Evolutionary conservation across 1,284 basidiomycete species (phyloP), one percentile per base, ranked within the genome.

Genomic region (Ceratobasidium sp.): DNA sequence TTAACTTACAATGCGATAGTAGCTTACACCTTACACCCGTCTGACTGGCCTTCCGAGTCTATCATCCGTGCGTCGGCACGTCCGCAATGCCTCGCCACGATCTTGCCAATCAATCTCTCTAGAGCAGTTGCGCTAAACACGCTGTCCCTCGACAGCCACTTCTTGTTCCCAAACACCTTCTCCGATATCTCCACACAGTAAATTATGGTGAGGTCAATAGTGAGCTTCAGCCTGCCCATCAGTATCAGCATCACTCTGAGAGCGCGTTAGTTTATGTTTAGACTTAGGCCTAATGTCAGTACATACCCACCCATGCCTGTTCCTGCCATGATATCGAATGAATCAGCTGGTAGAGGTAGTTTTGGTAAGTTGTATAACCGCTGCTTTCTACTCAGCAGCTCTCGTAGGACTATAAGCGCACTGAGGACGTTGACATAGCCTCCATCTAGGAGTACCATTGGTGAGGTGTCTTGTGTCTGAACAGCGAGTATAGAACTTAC

Each of bases 301-400:
- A 28, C 62, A 23, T 52, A 54, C 49, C 63, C 63, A 11, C 81
- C 81, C 8, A 78, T 77, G 1, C 79, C 79, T 6, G 80, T 79
- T 1, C 81, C 81, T 41, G 77, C 78, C 38, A 82, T 79, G 14
- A 81, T 73, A 71, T 81, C 80, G 73, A 81, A 82, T 38, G 79
- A 70, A 41, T 80, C 75, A 66, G 76, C 78, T 50, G 80, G 80
- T 14, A 41, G 46, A 11, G 50, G 43, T 5, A 50, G n/a, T 23
- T n/a, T 64, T 43, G 26, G 52, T 9, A 5, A 43, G 30, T 26
- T 49, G 8, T n/a, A 28, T 32, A 16, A 18, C 21, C n/a, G n/a
- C 28, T 54, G 63, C 18, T 54, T n/a, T 43, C 6, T 43, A 3
- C 23, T 18, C 73, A 72, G 72, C 23, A 64, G 50, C n/a, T 41